Conservation (phyloP, 2,329 filamentous ascomycete genomes). For the Hypoxylon sp. region DNA sequence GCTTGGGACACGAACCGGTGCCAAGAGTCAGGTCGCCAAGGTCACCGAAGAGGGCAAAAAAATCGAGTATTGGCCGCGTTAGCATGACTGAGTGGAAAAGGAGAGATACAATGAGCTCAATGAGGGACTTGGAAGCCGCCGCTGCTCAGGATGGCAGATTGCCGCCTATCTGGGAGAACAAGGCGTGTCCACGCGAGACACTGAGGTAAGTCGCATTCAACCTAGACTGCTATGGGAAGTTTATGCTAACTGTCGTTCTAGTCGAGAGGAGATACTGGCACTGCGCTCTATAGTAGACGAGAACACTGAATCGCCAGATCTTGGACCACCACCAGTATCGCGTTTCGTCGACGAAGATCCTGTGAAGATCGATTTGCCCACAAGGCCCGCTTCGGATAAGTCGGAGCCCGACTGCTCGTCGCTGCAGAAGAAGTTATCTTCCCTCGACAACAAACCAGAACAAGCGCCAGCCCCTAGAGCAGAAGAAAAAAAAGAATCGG, state of each 20-base stretch:
- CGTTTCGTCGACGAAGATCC: slow-evolving; percentile 69
- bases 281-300: slow-evolving; percentile 62
- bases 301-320: slow-evolving; percentile 73
- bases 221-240: neutral
- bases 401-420: slow-evolving; percentile 23
- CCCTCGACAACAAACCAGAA: slow-evolving; percentile 13
- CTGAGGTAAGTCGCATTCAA: slow-evolving; percentile 64
- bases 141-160: slow-evolving; percentile 66
- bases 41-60: slow-evolving; percentile 56
- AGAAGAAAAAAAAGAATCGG: slow-evolving; percentile 30
- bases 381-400: slow-evolving; percentile 31
- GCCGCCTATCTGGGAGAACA: slow-evolving; percentile 77
- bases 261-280: slow-evolving; percentile 72
- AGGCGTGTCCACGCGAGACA: slow-evolving; percentile 73
- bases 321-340: slow-evolving; percentile 72
- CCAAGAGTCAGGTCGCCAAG: slow-evolving; percentile 61
- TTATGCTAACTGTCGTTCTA: slow-evolving; percentile 51
- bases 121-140: slow-evolving; percentile 61
- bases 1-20: slow-evolving; percentile 69
- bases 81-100: slow-evolving; percentile 68
- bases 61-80: slow-evolving; percentile 56
- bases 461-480: slow-evolving; percentile 5
- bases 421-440: slow-evolving; percentile 28
- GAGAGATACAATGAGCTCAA: slow-evolving; percentile 61
- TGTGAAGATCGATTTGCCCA: slow-evolving; percentile 64